Evolutionary conservation across 208 protist genomes (phyloP), one percentile per base, ranked within the genome.

Genomic region (Leishmania arabica): DNA sequence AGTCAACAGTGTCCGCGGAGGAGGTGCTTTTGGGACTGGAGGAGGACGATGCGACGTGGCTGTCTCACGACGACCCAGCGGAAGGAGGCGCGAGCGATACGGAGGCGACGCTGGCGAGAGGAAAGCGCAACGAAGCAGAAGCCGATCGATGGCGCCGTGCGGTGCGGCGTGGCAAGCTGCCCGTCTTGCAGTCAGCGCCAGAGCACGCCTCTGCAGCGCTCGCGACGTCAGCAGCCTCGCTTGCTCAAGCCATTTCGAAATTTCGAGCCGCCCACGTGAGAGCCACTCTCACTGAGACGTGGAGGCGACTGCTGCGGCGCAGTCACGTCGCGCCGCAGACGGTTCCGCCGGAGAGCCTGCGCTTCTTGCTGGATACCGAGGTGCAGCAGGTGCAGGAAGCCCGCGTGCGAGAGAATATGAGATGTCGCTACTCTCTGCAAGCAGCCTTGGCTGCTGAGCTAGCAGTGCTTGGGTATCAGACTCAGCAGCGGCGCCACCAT

Each of bases 401-500:
- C 31, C 79, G 85, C n/a, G 90, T 96, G 49, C 27, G 79, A 53
- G 81, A 89, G 21, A 95, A 93, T 83, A 90, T 94, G 77, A 75
- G 19, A 31, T 66, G 68, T 9, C 91, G 90, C 51, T 96, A 96
- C 83, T 93, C 93, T 2, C 78, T 96, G 19, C 85, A 93, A 53
- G 88, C 90, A 17, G 90, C 93, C 3, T 75, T 96, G 19, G 85
- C 89, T 6, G 88, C 93, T 19, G 93, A 96, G 84, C 64, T 95
- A 40, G 82, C 82, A 17, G 79, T 87, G 42, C 81, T 92, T 73
- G 83, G 89, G 66, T 45, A 80, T 53, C 54, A 84, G 54, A n/a
- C 47, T 34, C 60, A 84, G 37, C 75, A 84, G 65, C 58, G 70
- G 40, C n/a, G n/a, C 8, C 72, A 58, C 3, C 64, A 64, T 17